Evolutionary conservation across 2,329 filamentous ascomycete species (phyloP).

Genomic region (Talaromyces sp.): DNA sequence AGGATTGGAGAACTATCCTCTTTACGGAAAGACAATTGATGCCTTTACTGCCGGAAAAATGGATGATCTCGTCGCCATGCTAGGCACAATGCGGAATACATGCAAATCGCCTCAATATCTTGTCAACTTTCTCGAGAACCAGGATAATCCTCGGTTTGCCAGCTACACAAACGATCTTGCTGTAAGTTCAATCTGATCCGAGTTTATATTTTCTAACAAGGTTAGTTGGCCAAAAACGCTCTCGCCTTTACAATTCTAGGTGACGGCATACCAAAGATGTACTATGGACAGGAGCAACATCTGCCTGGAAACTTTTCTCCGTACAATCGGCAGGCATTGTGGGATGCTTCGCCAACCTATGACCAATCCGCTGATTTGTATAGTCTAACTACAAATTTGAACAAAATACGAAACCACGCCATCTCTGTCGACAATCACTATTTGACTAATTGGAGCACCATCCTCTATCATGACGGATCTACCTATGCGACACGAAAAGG

Average conservation of each 20-base stretch:
- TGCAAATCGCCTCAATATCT: slow-evolving; percentile 38
- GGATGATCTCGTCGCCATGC: slow-evolving; percentile 14
- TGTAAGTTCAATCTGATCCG: slow-evolving; percentile 10
- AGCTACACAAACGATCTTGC: slow-evolving; percentile 45
- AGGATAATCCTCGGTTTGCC: slow-evolving; percentile 51
- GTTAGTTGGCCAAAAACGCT: slow-evolving; percentile 50
- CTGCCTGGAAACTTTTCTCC: slow-evolving; percentile 44
- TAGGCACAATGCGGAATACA: slow-evolving; percentile 12
- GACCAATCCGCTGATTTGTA: slow-evolving; percentile 41
- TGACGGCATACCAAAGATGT: slow-evolving; percentile 56
- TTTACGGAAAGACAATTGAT: slow-evolving; percentile 20
- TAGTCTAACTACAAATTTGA: slow-evolving; percentile 38
- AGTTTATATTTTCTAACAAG: background rate
- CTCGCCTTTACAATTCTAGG: slow-evolving; percentile 52
- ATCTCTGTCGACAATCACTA: slow-evolving; percentile 29
- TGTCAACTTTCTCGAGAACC: slow-evolving; percentile 52
- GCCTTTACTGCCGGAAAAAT: slow-evolving; percentile 21
- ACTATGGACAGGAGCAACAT: slow-evolving; percentile 58
- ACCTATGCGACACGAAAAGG: slow-evolving; percentile 40
- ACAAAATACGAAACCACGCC: slow-evolving; percentile 43
- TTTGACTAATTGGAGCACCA: slow-evolving; percentile 28
- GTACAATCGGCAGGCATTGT: slow-evolving; percentile 47
- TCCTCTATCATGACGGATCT: slow-evolving; percentile 33
- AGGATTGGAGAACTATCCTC: slow-evolving; percentile 39
- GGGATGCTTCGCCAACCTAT: slow-evolving; percentile 42